Evolutionary conservation across 805 yeast species (phyloP).

Genomic region (Saccharomyces eubayanus): DNA sequence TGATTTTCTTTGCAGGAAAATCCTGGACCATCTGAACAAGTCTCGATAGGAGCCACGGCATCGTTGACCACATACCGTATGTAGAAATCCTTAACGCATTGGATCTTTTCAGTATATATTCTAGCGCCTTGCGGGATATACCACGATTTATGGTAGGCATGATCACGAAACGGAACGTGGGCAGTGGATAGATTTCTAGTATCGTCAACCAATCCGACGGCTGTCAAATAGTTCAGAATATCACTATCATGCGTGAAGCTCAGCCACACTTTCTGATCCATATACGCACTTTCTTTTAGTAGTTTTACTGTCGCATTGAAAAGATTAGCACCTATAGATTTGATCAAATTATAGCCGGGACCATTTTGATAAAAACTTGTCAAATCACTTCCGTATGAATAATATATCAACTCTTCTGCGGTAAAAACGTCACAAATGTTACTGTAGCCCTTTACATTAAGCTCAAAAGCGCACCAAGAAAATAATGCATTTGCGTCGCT

Average conservation of each 20-base stretch:
- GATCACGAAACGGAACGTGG: constrained; percentile 19
- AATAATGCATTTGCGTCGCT: constrained; percentile 47
- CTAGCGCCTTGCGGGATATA: constrained; percentile 53
- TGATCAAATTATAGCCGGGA: constrained; percentile 51
- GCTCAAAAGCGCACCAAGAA: constrained; percentile 64
- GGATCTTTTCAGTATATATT: constrained; percentile 41
- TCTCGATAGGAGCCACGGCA: constrained; percentile 43
- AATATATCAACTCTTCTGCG: constrained; percentile 54
- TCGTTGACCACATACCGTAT: constrained; percentile 46
- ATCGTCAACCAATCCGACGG: constrained; percentile 45
- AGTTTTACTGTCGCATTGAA: constrained; percentile 43
- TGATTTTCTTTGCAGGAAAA: constrained; percentile 37
- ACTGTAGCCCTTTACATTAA: constrained; percentile 60
- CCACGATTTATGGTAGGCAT: constrained; percentile 39
- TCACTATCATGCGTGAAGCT: constrained; percentile 74
- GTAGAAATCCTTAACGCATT: constrained; percentile 30
- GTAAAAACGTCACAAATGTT: constrained; percentile 62
- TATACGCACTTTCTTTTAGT: constrained; percentile 38
- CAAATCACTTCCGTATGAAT: constrained; percentile 54
- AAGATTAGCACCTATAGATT: constrained; percentile 54
- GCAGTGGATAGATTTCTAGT: constrained; percentile 36
- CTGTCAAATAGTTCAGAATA: constrained; percentile 50
- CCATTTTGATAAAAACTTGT: constrained; percentile 54
- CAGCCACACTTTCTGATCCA: constrained; percentile 46
- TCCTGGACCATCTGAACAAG: constrained; percentile 48